Conservation (phyloP, 2,329 filamentous ascomycete species). For the Juglanconis juglandina region DNA sequence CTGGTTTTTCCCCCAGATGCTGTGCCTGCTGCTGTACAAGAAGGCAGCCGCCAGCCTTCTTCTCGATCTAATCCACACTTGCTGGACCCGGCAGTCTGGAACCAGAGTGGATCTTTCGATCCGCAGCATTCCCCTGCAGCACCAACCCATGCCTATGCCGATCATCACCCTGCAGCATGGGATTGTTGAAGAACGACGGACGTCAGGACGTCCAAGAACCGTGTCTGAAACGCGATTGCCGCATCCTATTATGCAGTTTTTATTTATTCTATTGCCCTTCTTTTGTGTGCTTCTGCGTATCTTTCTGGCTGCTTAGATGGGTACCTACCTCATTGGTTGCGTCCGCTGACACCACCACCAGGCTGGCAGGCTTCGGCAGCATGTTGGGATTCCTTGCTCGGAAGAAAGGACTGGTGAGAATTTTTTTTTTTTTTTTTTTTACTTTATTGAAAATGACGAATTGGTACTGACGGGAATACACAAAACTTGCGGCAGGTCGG, state of each 20-base stretch:
- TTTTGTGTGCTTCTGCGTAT: too few species aligned
- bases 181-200: too few species aligned
- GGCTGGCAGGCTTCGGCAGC: too few species aligned
- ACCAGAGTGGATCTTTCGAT: background rate
- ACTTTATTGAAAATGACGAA: background rate
- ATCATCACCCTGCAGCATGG: too few species aligned
- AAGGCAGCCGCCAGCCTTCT: background rate
- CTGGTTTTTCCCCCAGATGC: background rate
- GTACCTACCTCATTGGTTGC: too few species aligned
- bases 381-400: too few species aligned
- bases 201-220: background rate
- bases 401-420: too few species aligned
- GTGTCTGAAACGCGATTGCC: background rate
- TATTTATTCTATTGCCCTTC: too few species aligned
- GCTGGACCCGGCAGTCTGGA: background rate
- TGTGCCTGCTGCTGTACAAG: background rate
- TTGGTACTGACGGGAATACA: background rate
- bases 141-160: too few species aligned
- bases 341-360: too few species aligned
- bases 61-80: background rate
- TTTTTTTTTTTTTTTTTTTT: background rate
- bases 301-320: too few species aligned
- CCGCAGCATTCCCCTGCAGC: background rate
- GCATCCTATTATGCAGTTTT: background rate
- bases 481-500: background rate